Base-by-base conservation (phyloP, 2,329 filamentous ascomycete species). In the Rhynchosporium secalis region DNA sequence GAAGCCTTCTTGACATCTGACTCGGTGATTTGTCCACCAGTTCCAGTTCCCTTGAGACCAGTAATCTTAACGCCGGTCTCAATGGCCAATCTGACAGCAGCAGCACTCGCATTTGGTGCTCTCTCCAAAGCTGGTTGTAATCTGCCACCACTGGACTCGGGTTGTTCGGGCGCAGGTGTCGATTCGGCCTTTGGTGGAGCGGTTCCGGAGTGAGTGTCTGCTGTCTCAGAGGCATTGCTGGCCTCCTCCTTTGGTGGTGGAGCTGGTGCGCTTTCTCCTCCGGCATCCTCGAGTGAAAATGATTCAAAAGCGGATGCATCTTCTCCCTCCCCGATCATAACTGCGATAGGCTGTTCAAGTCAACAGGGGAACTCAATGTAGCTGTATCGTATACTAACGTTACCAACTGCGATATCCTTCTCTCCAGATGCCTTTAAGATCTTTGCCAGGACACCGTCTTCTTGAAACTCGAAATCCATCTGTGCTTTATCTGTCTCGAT, bases 401-500 rank as follows among this genome's bases (percentile, higher is more conserved):
- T 95, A 77, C 95, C 95, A 72, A 99, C 92, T 36, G 94, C 78
- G 66, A 99, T 82, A 76, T 99, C 95, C 83, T 98, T 99, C 78
- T 89, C 89, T 69, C 96, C 96, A 64, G 89, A 88, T 51, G 96
- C 90, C 81, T 92, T 95, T 74, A 99, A 82, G 68, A 98, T 85
- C 85, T 96, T 96, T 73, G 95, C 94, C 70, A 99, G 84, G 65
- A 96, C 85, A 82, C 94, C 95, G 76, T 98, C 95, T 75, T 99
- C 95, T 80, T 99, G 95, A 80, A 96, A 98, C 80, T 99, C 95
- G 77, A 99, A 98, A 82, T 99, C 95, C 95, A 99, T 99, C 82
- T 98, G 95, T 68, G 95, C 95, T 85, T 99, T 99, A 80, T 99
- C 95, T 72, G 95, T 99, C 85, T 99, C 95, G 74, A 98, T 96